Evolutionary conservation across 2,329 filamentous ascomycete genomes (phyloP).

Genomic region (Alternaria arborescens): DNA sequence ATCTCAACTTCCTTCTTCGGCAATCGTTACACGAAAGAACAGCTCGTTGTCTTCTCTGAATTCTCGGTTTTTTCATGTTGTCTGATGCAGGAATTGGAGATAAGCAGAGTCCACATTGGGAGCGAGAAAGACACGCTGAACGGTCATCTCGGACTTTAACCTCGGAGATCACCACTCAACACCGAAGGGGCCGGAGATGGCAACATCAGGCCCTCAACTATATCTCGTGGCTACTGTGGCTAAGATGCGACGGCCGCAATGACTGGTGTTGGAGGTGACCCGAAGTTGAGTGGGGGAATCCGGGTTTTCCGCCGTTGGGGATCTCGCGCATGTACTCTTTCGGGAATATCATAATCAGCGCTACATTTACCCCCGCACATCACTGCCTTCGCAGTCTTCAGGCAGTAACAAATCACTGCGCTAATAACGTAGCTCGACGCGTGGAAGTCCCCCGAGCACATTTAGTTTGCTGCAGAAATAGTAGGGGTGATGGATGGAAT

Average conservation of each 20-base stretch:
- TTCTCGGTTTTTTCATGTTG: neutral
- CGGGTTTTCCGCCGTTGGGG: too few species aligned
- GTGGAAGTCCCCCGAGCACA: neutral
- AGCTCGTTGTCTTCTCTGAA: conserved; percentile 34
- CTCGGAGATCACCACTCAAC: neutral
- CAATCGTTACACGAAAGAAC: conserved; percentile 54
- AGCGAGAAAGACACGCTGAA: neutral
- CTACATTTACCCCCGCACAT: neutral
- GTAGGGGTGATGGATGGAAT: neutral
- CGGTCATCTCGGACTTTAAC: neutral
- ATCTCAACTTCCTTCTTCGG: conserved; percentile 54
- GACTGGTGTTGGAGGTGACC: too few species aligned
- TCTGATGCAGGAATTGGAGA: neutral
- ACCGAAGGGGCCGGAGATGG: neutral
- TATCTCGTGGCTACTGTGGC: neutral
- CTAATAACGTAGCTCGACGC: neutral
- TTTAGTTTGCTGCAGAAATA: accelerated
- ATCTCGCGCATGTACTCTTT: too few species aligned
- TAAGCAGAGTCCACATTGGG: neutral
- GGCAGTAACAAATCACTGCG: neutral
- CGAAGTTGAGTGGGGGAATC: too few species aligned
- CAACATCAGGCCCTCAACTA: neutral
- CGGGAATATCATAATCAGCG: neutral
- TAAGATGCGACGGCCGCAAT: too few species aligned
- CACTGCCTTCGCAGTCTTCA: neutral